Evolutionary conservation across 176 grass and related monocot genomes (phyloP).

Genomic region (Chrysopogon serrulatus): DNA sequence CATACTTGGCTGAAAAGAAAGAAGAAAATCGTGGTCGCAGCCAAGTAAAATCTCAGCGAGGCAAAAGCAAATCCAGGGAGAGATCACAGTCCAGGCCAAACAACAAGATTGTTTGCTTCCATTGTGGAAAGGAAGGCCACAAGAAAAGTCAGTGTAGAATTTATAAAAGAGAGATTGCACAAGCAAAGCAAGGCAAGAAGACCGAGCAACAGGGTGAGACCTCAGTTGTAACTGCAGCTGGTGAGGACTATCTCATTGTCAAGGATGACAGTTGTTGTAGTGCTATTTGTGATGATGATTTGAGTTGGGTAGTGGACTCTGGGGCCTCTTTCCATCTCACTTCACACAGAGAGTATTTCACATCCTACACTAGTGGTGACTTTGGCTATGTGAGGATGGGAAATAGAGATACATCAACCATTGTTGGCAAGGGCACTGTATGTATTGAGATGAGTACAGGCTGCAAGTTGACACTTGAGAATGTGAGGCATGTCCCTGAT

Average conservation of each 20-base stretch:
- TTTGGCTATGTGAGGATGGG: too few species aligned
- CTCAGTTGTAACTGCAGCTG: neutral
- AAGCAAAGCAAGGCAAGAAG: too few species aligned
- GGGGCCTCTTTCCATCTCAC: too few species aligned
- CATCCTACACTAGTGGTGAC: too few species aligned
- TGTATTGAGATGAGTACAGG: neutral
- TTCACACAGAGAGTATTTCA: neutral
- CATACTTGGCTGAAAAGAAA: neutral
- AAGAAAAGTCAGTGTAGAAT: neutral
- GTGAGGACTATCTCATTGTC: neutral
- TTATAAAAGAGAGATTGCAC: too few species aligned
- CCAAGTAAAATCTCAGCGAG: neutral
- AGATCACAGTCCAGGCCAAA: neutral
- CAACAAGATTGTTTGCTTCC: neutral
- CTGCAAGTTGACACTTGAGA: neutral
- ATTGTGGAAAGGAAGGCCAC: neutral
- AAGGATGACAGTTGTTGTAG: neutral
- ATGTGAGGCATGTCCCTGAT: too few species aligned
- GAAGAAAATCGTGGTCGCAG: neutral
- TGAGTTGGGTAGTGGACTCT: neutral
- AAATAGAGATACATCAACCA: too few species aligned
- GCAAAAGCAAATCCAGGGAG: neutral
- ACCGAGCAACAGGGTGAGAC: neutral
- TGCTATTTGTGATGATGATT: neutral
- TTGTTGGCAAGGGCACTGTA: too few species aligned